Evolutionary conservation across 352 stramenopile genomes (phyloP).

Genomic region (Salisapilia sapeloensis): DNA sequence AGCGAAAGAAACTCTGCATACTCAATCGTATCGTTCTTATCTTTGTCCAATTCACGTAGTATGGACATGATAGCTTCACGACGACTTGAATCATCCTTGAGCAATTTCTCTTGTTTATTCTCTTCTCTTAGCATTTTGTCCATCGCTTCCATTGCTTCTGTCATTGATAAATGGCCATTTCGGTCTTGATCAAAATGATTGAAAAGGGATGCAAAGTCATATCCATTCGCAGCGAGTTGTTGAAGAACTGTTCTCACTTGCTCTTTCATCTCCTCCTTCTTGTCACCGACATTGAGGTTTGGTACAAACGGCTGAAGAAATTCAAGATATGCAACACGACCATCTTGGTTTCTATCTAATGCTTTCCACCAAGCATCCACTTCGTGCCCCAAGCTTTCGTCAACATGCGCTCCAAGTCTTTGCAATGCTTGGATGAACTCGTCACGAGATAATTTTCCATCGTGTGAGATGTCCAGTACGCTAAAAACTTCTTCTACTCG

Average conservation of each 20-base stretch:
- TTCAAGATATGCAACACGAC: conserved; percentile 57
- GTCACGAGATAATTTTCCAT: conserved; percentile 32
- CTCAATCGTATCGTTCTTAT: conserved; percentile 45
- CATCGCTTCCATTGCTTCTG: conserved; percentile 3
- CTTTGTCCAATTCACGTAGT: conserved; percentile 8
- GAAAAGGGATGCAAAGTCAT: conserved; percentile 45
- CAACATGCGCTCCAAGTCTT: conserved; percentile 25
- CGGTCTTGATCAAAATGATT: conserved; percentile 26
- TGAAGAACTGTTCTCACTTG: conserved; percentile 23
- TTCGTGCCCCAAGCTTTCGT: conserved; percentile 10
- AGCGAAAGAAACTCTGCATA: conserved; percentile 51
- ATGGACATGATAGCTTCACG: too few species aligned
- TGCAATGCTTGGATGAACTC: conserved; percentile 33
- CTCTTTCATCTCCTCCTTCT: conserved; percentile 17
- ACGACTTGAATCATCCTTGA: too few species aligned
- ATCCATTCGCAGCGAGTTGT: conserved; percentile 20
- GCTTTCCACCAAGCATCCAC: conserved; percentile 22
- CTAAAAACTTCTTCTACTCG: conserved; percentile 43
- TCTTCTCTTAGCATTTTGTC: too few species aligned
- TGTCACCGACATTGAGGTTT: conserved; percentile 28
- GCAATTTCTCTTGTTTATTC: too few species aligned
- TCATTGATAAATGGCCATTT: conserved; percentile 2
- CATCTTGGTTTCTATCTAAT: conserved; percentile 43
- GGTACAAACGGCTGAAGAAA: conserved; percentile 53
- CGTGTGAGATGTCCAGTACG: conserved; percentile 34